These are phyloP conservation scores for Starmerella vitae DNA, from an alignment of 805 yeast species.

Conservation along the genomic window DNA sequence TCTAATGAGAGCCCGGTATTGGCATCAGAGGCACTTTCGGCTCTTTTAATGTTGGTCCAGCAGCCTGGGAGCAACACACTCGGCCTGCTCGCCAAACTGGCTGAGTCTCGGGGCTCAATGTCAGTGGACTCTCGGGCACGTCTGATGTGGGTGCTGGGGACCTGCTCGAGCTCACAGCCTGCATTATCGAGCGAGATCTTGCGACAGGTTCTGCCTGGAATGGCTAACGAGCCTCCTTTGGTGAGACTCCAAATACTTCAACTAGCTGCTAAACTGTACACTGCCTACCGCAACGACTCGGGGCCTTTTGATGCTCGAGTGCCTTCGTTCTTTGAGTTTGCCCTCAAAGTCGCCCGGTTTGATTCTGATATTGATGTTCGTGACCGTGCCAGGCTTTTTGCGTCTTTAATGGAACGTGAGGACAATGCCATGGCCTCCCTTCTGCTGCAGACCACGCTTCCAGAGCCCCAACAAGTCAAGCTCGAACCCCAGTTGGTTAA, in stretches of 20 bases:
- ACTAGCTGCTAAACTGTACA: constrained; percentile 58
- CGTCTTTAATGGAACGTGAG: constrained; percentile 43
- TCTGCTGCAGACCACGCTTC: constrained; percentile 65
- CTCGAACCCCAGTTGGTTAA: constrained; percentile 21
- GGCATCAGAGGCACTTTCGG: constrained; percentile 17
- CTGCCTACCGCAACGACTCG: constrained; percentile 38
- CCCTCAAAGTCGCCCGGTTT: constrained; percentile 51
- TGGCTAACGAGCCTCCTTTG: constrained; percentile 37
- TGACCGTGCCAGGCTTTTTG: constrained; percentile 67
- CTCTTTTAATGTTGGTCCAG: constrained; percentile 18
- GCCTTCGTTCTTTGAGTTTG: constrained; percentile 45
- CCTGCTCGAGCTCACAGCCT: constrained; percentile 39
- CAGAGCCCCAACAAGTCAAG: constrained; percentile 33
- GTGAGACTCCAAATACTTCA: constrained; percentile 62
- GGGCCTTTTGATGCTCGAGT: constrained; percentile 19
- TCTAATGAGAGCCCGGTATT: constrained; percentile 8
- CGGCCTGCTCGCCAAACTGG: constrained; percentile 2
- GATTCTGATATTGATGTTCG: constrained; percentile 67
- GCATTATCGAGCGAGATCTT: constrained; percentile 63
- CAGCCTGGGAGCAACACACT: constrained; percentile 10
- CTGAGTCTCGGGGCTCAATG: constrained; percentile 1
- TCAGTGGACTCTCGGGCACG: constrained; percentile 51
- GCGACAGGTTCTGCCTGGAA: constrained; percentile 41
- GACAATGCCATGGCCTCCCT: constrained; percentile 51
- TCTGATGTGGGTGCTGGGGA: constrained; percentile 85